A percentile compares a stretch with the other conserved stretches of the same genome.
Conservation (phyloP, 164 flowering plant genomes). For the Malania oleifera region DNA sequence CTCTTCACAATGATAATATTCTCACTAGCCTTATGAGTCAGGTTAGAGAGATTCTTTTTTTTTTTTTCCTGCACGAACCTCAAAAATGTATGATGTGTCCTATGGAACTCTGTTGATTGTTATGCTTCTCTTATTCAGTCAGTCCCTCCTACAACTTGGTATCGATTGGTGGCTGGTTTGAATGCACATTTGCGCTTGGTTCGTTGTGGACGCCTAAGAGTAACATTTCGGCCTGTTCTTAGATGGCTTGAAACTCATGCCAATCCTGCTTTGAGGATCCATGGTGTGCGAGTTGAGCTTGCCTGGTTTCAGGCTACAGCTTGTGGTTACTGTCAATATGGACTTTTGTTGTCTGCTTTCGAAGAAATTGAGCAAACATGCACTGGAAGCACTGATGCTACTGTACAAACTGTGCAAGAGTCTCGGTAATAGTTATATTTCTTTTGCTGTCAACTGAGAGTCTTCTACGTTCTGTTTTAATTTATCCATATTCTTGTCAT, state of each 20-base stretch:
- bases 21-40: conserved; percentile 4
- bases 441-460: too few relatives aligned
- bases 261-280: conserved; percentile 3
- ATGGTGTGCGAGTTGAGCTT: neutral
- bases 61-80: neutral
- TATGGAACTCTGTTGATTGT: neutral
- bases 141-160: conserved; percentile 5
- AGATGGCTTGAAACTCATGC: conserved; percentile 7
- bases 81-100: too few relatives aligned
- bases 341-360: neutral
- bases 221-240: conserved; percentile 1
- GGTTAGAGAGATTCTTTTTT: neutral
- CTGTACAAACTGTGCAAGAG: neutral
- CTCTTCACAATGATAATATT: conserved; percentile 1
- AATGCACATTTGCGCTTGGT: conserved; percentile 7
- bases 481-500: too few relatives aligned
- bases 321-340: conserved; percentile 2
- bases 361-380: neutral
- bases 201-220: conserved; percentile 2
- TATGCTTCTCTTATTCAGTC: neutral
- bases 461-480: too few relatives aligned
- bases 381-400: neutral
- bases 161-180: conserved; percentile 2
- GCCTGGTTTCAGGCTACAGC: conserved; percentile 3
- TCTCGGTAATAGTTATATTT: neutral